Base-by-base conservation (phyloP, 768 basidiomycete genomes). In the Naganishia friedmannii region DNA sequence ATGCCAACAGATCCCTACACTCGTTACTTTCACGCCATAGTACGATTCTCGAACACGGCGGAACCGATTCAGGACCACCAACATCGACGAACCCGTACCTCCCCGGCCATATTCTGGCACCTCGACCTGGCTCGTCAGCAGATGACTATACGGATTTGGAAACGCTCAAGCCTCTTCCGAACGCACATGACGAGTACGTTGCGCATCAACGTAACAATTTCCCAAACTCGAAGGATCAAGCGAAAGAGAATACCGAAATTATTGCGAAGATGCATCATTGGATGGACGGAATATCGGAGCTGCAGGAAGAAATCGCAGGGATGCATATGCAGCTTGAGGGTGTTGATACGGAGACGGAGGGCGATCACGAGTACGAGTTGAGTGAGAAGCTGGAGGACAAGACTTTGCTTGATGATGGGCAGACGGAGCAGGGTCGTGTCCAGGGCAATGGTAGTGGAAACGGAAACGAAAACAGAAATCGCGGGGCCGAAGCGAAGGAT, bases 321-420 rank as follows among this genome's bases (percentile, higher is more conserved):
- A 39, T 63, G 60, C 60, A 63, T n/a, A 63, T 63, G 60, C 39
- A 63, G 60, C 60, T 63, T 9, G 60, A 63, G 26, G 60, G 60
- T 4, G 39, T 63, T 63, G 60, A 28, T 17, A 42, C 13, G 23
- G 42, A 63, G 15, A 29, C 23, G 3, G 26, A 26, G 37, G 42
- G 46, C 28, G 60, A 46, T 45, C n/a, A 13, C 12, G 60, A 8
- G 12, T 63, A 42, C 39, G 39, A 45, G 39, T 29, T 63, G 60
- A 63, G 42, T 37, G 60, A 45, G 23, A 63, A 45, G 39, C 60
- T 63, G 60, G 60, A 63, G 6, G 39, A 29, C 12, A 29, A 29
- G 60, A 23, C 46, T 63, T 37, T 63, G 60, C n/a, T 34, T 21
- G 60, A 29, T 26, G 12, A 63, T 26, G 42, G 8, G 3, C 46